phyloP scores from a whole-genome alignment of 257 asterid species.

The Cynanchum wilfordii region DNA sequence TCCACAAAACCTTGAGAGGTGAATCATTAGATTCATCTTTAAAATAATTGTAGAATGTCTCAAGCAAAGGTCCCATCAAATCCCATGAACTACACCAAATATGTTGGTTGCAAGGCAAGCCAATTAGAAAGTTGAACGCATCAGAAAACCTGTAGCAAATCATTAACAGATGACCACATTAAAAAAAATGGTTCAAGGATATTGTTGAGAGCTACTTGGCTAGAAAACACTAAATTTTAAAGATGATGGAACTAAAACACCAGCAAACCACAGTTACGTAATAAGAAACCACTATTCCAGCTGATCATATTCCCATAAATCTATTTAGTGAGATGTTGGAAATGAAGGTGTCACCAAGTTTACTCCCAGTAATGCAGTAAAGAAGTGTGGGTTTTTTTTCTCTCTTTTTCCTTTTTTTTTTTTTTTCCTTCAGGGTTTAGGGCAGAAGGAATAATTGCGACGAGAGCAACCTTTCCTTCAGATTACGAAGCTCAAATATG shows the following conservation, averaged over 20 bases:
- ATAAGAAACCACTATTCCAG: not conserved
- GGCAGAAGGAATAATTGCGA: too few species aligned
- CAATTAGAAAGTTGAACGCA: slow-evolving; percentile 68
- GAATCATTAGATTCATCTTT: slow-evolving; percentile 61
- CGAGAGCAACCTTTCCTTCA: not conserved
- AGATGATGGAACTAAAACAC: not conserved
- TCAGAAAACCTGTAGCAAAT: slow-evolving; percentile 76
- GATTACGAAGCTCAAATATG: not conserved
- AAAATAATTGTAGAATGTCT: slow-evolving; percentile 78
- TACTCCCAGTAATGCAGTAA: not conserved
- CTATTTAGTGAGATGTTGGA: not conserved
- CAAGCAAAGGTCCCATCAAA: slow-evolving; percentile 91
- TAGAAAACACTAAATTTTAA: not conserved
- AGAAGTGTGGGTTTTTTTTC: not conserved
- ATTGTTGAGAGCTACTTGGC: not conserved
- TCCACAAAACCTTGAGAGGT: slow-evolving; percentile 75
- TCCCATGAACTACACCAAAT: slow-evolving; percentile 91
- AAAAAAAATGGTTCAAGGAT: not conserved
- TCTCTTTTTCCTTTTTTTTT: not conserved
- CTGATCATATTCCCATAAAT: not conserved
- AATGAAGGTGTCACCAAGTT: not conserved
- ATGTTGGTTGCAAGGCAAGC: slow-evolving; percentile 58
- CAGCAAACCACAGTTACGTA: not conserved
- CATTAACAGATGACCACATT: not conserved
- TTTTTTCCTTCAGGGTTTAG: too few species aligned